Evolutionary conservation across 2,329 filamentous ascomycete species (phyloP).

Genomic region (Piedraia hortae): DNA sequence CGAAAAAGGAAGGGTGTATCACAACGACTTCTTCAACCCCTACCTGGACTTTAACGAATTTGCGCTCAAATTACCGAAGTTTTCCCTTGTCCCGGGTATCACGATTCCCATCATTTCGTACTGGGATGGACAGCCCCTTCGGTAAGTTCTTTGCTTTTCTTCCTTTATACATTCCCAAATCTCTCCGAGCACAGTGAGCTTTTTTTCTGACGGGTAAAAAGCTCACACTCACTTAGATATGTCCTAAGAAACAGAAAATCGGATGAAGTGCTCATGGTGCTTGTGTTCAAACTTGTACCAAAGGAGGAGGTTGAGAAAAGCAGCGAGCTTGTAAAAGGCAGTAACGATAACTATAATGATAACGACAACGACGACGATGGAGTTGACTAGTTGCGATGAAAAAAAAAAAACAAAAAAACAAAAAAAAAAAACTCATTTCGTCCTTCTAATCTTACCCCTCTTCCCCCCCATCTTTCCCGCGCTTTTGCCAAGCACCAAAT

Average conservation of each 20-base stretch:
- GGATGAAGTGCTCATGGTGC: constrained; percentile 47
- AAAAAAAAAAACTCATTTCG: too few relatives aligned
- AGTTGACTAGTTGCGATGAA: too few relatives aligned
- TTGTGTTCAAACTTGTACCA: constrained; percentile 52
- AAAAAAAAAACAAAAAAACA: too few relatives aligned
- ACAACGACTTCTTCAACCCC: constrained; percentile 62
- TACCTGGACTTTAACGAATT: constrained; percentile 74
- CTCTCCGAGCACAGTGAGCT: background rate
- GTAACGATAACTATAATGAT: too few relatives aligned
- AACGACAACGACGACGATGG: too few relatives aligned
- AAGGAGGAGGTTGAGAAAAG: constrained; percentile 35
- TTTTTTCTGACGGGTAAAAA: constrained; percentile 13
- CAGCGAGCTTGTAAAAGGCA: too few relatives aligned
- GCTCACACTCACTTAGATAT: constrained; percentile 71
- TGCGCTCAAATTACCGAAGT: constrained; percentile 38
- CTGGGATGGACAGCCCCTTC: constrained; percentile 51
- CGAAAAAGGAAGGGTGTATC: constrained; percentile 32
- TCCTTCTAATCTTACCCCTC: too few relatives aligned
- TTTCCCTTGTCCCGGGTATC: constrained; percentile 28
- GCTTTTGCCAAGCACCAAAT: too few relatives aligned
- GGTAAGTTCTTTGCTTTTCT: constrained; percentile 24
- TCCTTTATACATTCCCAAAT: background rate
- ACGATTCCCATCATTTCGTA: constrained; percentile 46
- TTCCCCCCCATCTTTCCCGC: too few relatives aligned
- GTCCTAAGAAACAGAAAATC: constrained; percentile 60